Evolutionary conservation across 257 asterid genomes (phyloP).

Genomic region (Leptodermis oblonga): DNA sequence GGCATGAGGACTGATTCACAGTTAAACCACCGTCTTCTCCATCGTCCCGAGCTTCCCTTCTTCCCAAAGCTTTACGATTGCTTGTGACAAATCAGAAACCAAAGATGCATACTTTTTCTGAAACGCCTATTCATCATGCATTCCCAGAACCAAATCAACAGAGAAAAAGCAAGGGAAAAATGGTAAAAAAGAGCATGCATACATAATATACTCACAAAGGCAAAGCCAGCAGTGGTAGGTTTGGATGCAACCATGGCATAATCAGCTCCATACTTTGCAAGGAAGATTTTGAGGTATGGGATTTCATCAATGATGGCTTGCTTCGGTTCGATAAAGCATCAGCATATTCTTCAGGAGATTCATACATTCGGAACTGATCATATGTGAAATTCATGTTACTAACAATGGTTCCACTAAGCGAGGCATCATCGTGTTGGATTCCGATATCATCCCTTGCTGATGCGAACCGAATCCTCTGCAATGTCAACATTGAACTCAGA

Average conservation of each 20-base stretch:
- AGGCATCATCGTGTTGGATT: slow-evolving; percentile 17
- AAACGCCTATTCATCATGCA: slow-evolving; percentile 15
- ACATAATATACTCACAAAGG: slow-evolving; percentile 15
- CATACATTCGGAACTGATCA: slow-evolving; percentile 9
- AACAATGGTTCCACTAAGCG: slow-evolving; percentile 7
- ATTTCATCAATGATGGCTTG: slow-evolving; percentile 35
- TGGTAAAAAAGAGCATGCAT: neutral
- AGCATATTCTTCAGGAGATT: slow-evolving; percentile 9
- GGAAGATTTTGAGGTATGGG: slow-evolving; percentile 23
- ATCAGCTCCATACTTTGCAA: slow-evolving; percentile 20
- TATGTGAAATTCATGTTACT: slow-evolving; percentile 21
- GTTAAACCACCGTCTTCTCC: slow-evolving; percentile 21
- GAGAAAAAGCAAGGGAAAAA: neutral
- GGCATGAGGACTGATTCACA: neutral
- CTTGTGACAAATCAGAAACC: slow-evolving; percentile 18
- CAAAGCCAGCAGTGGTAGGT: slow-evolving; percentile 19
- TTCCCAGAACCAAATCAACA: neutral
- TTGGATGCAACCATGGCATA: slow-evolving; percentile 19
- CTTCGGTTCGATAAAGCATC: slow-evolving; percentile 35
- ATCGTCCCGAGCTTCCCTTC: slow-evolving; percentile 13
- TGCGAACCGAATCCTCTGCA: slow-evolving; percentile 27
- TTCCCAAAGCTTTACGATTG: slow-evolving; percentile 23
- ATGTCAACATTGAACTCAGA: slow-evolving; percentile 45
- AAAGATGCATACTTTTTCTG: slow-evolving; percentile 17
- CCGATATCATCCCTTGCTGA: slow-evolving; percentile 31